Conservation (phyloP, 2,329 filamentous ascomycete genomes). For the Microsporum ferrugineum region DNA sequence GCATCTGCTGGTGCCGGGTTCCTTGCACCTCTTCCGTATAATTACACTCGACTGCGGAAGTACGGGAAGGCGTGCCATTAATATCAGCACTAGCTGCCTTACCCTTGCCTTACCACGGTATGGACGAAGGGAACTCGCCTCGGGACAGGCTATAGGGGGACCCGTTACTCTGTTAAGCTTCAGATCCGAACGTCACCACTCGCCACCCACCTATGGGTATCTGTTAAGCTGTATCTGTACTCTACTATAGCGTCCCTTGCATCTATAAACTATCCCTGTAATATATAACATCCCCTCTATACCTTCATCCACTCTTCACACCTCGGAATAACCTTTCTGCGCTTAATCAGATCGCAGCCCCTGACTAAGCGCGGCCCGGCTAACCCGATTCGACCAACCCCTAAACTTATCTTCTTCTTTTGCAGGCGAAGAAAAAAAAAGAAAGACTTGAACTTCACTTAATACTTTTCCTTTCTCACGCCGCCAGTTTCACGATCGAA, state of each 20-base stretch:
- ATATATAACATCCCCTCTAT: not conserved
- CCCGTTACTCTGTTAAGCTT: not conserved
- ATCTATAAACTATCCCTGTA: not conserved
- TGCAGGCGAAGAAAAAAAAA: not conserved
- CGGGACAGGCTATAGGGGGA: not conserved
- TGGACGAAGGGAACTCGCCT: not conserved
- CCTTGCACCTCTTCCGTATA: slow-evolving; percentile 16
- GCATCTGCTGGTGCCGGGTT: slow-evolving; percentile 14
- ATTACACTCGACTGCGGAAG: slow-evolving; percentile 15
- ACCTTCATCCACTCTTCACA: not conserved
- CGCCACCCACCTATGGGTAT: not conserved
- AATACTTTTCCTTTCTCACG: not conserved
- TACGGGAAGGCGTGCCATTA: slow-evolving; percentile 16
- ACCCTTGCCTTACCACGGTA: not conserved
- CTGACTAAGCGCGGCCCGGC: not conserved
- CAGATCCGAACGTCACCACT: not conserved
- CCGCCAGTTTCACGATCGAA: not conserved
- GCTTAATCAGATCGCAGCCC: not conserved
- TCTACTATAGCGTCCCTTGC: not conserved
- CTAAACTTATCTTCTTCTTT: not conserved
- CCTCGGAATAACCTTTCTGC: not conserved
- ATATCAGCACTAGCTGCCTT: not conserved
- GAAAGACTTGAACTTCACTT: not conserved
- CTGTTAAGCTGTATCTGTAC: not conserved
- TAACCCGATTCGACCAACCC: slow-evolving; percentile 1